phyloP scores from a whole-genome alignment of 805 yeast genomes.

The Myxozyma lipomycoides region DNA sequence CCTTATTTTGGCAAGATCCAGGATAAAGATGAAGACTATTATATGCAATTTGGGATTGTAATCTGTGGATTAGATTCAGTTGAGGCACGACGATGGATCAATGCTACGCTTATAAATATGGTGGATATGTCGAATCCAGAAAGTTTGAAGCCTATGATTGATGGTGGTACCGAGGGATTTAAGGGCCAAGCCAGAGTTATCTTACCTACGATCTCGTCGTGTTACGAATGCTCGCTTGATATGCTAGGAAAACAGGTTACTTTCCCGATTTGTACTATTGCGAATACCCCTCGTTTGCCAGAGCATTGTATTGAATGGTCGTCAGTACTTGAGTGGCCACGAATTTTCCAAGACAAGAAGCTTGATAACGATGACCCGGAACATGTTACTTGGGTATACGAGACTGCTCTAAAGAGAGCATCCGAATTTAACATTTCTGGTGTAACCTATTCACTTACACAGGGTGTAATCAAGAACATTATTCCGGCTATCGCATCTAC shows the following conservation, averaged over 20 bases:
- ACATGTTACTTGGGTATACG: constrained; percentile 61
- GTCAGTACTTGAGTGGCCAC: constrained; percentile 69
- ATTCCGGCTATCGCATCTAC: constrained; percentile 94
- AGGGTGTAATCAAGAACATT: constrained; percentile 87
- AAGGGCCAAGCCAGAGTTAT: constrained; percentile 87
- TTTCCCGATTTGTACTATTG: constrained; percentile 89
- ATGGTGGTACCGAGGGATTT: constrained; percentile 91
- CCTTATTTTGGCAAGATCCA: constrained; percentile 59
- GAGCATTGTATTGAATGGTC: constrained; percentile 96
- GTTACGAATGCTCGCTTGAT: constrained; percentile 87
- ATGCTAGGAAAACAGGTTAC: constrained; percentile 57
- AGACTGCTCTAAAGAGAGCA: constrained; percentile 58
- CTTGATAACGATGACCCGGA: constrained; percentile 68
- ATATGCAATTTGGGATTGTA: constrained; percentile 63
- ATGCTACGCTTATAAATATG: constrained; percentile 59
- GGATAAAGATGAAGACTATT: constrained; percentile 58
- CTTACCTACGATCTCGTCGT: constrained; percentile 77
- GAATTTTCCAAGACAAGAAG: constrained; percentile 42
- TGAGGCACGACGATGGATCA: constrained; percentile 89
- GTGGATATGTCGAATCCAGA: constrained; percentile 51
- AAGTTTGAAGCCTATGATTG: constrained; percentile 64
- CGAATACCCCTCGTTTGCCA: constrained; percentile 88
- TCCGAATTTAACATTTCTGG: constrained; percentile 59
- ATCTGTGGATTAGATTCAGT: constrained; percentile 87
- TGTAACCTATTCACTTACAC: constrained; percentile 63